Evolutionary conservation across 352 stramenopile species (phyloP), one percentile per base, ranked within the genome.

Genomic region (Pythium pectinolyticum): DNA sequence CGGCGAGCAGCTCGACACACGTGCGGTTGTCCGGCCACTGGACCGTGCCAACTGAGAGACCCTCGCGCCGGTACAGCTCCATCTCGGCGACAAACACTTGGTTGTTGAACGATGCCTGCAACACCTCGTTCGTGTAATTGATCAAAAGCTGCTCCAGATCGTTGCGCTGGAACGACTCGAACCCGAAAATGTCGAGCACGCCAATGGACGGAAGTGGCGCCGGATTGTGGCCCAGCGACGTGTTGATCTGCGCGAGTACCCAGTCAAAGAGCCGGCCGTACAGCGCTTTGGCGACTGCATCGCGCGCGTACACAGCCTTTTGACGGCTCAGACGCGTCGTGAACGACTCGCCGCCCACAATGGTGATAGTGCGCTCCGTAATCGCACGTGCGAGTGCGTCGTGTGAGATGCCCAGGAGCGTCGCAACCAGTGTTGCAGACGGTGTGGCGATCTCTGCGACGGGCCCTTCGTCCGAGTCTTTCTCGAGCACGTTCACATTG

Each of bases 401-500:
- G 25, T 88, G 65, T 30, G 77, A 70, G 4, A 97, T 73, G 12
- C 89, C 88, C 2, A 96, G 65, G 34, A 97, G 58, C 62, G 77
- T 77, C 3, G 86, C 60, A 15, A 84, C 74, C 25, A 76, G 66
- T 14, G 58, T 89, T 17, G 84, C 82, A 24, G 74, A 83, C 10
- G 76, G 53, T 67, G 88, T 87, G 54, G 94, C 71, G 46, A 94
- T 81, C n/a, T 88, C 75, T 0, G 79, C 82, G 27, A 84, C 86
- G 60, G 95, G 77, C 31, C 84, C 84, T 53, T 95, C 85, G 5
- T 85, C 66, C 22, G 86, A 89, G 55, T 96, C 88, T 68, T 95
- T 86, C 54, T 95, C 86, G 39, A 97, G 85, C 68, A 99, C 98
- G 15, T 96, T 77, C 32, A 99, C 85, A 79, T 99, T 99, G 50